Base-by-base conservation (phyloP, 106 monocot genomes). In the Agapanthus africanus region DNA sequence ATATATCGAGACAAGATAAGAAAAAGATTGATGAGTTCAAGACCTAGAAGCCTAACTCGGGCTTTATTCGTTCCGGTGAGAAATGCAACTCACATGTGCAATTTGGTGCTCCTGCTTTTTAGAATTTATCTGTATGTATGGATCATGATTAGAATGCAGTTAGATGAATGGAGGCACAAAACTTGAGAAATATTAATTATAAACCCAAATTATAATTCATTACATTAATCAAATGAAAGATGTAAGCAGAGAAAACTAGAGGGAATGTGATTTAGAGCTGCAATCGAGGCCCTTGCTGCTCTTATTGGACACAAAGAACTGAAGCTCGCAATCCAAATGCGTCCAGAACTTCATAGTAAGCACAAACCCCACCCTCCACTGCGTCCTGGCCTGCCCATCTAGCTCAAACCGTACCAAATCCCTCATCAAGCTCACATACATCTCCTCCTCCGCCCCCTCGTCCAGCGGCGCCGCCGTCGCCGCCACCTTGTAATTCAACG, bases 341-440 rank as follows among this genome's bases (percentile, higher is more conserved):
- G 85, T 79, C 77, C 75, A 84, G 42, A 80, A 73, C 38, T 32
- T 83, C 0, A 86, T 67, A 0, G 76, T 59, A 4, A 82, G 38
- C 23, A 95, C 73, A 0, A 69, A 34, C 18, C 87, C 91, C 16
- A 91, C 74, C 75, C 71, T 75, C 95, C 95, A 91, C 71, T 76
- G 8, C 0, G 85, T 85, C 67, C 79, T 83, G 15, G 83, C 85
- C 69, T 84, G 72, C 54, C 95, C 91, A 0, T 47, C 46, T 36
- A 95, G 60, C 10, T 26, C 13, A 67, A 95, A 95, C 21, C 62
- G 50, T 34, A 95, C 65, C 30, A 26, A 14, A 11, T 74, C 78
- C 62, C 47, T 32, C 78, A 71, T 79, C 59, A 95, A 44, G 19
- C 81, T 83, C n/a, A 2, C 16, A 60, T 88, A 81, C 78, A 95